phyloP scores from a whole-genome alignment of 805 yeast species.

The Metschnikowia colocasiae region DNA sequence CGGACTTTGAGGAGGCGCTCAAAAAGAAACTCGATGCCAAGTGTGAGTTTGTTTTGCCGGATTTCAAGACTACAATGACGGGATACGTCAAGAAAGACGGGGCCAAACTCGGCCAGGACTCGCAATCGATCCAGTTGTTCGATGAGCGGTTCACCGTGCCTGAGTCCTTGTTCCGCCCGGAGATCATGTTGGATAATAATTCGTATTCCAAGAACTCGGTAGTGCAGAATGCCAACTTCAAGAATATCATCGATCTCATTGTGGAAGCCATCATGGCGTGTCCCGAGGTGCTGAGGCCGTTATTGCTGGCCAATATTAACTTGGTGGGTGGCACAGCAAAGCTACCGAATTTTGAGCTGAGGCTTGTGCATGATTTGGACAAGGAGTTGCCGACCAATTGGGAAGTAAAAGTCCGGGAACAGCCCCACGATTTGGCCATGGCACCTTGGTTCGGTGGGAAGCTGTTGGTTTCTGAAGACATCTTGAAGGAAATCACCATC shows the following conservation, averaged over 20 bases:
- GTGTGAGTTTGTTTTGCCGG: conserved; percentile 81
- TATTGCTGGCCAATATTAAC: conserved; percentile 74
- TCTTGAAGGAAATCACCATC: conserved; percentile 52
- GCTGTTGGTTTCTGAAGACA: conserved; percentile 34
- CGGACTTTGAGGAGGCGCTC: conserved; percentile 50
- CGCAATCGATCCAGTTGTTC: conserved; percentile 61
- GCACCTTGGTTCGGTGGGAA: conserved; percentile 39
- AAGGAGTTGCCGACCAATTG: conserved; percentile 70
- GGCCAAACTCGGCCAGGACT: conserved; percentile 38
- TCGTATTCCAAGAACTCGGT: conserved; percentile 25
- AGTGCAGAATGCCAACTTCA: conserved; percentile 49
- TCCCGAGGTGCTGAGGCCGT: conserved; percentile 71
- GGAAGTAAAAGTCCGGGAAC: conserved; percentile 49
- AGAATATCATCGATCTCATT: conserved; percentile 72
- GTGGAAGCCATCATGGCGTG: conserved; percentile 64
- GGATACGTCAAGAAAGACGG: conserved; percentile 58
- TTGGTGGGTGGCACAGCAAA: conserved; percentile 81
- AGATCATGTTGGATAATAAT: conserved; percentile 45
- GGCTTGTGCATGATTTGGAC: conserved; percentile 61
- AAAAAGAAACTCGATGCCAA: conserved; percentile 34
- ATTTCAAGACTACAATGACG: conserved; percentile 70
- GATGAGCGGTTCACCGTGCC: conserved; percentile 91
- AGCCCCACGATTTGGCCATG: conserved; percentile 23
- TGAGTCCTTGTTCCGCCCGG: conserved; percentile 84
- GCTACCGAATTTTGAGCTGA: conserved; percentile 59